These are phyloP conservation scores for Saturnispora saitoi DNA, from an alignment of 805 yeast genomes.

Conservation along the genomic window DNA sequence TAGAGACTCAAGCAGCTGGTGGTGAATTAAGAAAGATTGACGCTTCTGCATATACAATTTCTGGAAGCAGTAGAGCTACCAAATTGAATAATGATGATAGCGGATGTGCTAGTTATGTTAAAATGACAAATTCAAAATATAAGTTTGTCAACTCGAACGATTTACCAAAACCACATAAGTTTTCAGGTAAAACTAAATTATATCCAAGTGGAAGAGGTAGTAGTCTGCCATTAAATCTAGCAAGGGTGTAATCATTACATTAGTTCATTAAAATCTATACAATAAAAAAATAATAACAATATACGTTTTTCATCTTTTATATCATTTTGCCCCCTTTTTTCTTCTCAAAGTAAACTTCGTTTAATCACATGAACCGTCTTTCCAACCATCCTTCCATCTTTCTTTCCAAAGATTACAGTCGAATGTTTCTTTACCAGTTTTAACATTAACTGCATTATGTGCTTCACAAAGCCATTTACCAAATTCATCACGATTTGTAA, in stretches of 20 bases:
- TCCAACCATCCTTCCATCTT: conserved; percentile 96
- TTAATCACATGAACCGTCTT: conserved; percentile 42
- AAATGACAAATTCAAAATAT: conserved; percentile 68
- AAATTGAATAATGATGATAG: conserved; percentile 12
- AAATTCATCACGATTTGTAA: conserved; percentile 62
- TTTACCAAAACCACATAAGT: conserved; percentile 82
- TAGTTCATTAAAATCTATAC: background rate
- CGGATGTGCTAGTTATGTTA: conserved; percentile 23
- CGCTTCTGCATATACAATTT: conserved; percentile 57
- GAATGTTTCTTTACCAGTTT: conserved; percentile 77
- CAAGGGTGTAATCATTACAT: conserved; percentile 1
- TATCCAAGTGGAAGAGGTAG: conserved; percentile 96
- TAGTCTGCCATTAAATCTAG: conserved; percentile 74
- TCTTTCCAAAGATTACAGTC: conserved; percentile 87
- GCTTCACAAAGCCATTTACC: conserved; percentile 93
- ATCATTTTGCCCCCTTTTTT: background rate
- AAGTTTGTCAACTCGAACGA: conserved; percentile 57
- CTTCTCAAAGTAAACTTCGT: background rate
- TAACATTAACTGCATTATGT: conserved; percentile 85
- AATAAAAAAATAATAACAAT: background rate
- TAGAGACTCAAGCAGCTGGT: conserved; percentile 39
- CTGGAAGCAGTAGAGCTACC: conserved; percentile 20
- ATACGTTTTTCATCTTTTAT: background rate
- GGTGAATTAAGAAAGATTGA: conserved; percentile 50
- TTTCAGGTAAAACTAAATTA: conserved; percentile 60